A percentile compares a stretch with the other conserved stretches of the same genome.
These are phyloP conservation scores for Odontarrhena argentea DNA, from an alignment of 345 rosid species.

Conservation along the genomic window DNA sequence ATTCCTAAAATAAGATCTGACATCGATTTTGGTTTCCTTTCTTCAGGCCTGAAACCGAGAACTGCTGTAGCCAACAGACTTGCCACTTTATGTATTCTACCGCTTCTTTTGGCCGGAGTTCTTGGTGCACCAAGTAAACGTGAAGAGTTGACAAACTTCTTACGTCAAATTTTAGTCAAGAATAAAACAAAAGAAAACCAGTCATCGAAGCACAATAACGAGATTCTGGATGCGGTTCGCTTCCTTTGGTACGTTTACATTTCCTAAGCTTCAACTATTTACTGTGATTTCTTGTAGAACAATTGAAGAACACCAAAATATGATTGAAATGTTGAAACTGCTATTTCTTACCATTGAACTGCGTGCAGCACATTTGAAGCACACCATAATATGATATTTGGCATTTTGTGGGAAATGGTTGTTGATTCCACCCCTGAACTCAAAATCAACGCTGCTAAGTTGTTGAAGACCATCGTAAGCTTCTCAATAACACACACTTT, in stretches of 20 bases:
- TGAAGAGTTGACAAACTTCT: conserved; percentile 65
- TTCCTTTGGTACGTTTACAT: conserved; percentile 85
- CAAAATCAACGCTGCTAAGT: conserved; percentile 78
- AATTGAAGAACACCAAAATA: too few relatives aligned
- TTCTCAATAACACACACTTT: conserved; percentile 30
- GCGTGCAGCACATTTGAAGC: conserved; percentile 75
- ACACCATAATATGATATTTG: conserved; percentile 80
- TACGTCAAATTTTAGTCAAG: conserved; percentile 77
- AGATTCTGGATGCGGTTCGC: conserved; percentile 78
- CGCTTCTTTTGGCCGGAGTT: conserved; percentile 90
- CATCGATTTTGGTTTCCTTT: conserved; percentile 31
- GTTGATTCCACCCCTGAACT: conserved; percentile 74
- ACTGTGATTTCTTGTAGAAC: conserved; percentile 16
- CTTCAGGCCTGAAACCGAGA: conserved; percentile 84
- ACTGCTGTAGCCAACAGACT: conserved; percentile 76
- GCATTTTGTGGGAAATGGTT: conserved; percentile 96
- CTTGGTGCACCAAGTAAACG: conserved; percentile 82
- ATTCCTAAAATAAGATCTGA: conserved; percentile 21
- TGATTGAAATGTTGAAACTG: not conserved
- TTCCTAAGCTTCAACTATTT: conserved; percentile 9
- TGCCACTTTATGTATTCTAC: conserved; percentile 75
- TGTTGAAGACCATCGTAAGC: conserved; percentile 85
- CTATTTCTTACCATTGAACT: conserved; percentile 32
- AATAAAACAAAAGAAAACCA: conserved; percentile 58
- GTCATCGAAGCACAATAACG: conserved; percentile 50